Percentiles rank a stretch among this genome's conserved stretches.
These are phyloP conservation scores for Tylopilus felleus DNA, from an alignment of 768 basidiomycete species.

Conservation along the genomic window DNA sequence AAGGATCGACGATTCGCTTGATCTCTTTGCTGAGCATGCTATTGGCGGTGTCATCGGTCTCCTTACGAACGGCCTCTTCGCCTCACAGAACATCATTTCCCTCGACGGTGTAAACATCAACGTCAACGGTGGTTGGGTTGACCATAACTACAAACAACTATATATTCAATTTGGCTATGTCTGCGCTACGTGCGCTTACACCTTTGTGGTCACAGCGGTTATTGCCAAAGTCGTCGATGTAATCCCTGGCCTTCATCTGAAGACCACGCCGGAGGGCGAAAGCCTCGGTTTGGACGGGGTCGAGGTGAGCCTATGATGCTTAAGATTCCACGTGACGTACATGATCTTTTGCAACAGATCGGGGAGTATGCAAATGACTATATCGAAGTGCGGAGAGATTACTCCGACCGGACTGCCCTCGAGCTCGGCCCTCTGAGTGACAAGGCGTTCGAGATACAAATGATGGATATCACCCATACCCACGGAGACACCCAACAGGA, in stretches of 20 bases:
- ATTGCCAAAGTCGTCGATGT: slow-evolving; percentile 56
- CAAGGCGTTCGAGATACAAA: slow-evolving; percentile 5
- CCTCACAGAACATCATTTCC: slow-evolving; percentile 55
- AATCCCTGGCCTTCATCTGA: slow-evolving; percentile 56
- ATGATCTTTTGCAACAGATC: slow-evolving; percentile 37
- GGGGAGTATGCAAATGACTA: slow-evolving; percentile 71
- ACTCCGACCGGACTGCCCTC: slow-evolving; percentile 47
- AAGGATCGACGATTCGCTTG: slow-evolving; percentile 82
- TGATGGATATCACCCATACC: slow-evolving; percentile 7
- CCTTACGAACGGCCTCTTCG: slow-evolving; percentile 72
- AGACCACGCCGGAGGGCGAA: slow-evolving; percentile 54
- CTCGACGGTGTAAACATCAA: slow-evolving; percentile 64
- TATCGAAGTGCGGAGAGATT: slow-evolving; percentile 67
- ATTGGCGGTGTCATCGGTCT: slow-evolving; percentile 80
- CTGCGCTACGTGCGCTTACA: slow-evolving; percentile 53
- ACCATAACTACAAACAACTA: slow-evolving; percentile 74
- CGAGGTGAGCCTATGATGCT: slow-evolving; percentile 44
- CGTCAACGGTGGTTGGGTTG: slow-evolving; percentile 65
- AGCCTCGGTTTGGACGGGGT: slow-evolving; percentile 66
- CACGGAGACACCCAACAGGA: slow-evolving; percentile 32
- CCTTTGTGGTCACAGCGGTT: slow-evolving; percentile 58
- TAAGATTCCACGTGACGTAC: not conserved
- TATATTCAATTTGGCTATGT: slow-evolving; percentile 73
- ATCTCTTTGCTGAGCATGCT: slow-evolving; percentile 90
- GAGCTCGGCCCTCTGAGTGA: slow-evolving; percentile 18